Conservation (phyloP, 2,329 filamentous ascomycete species). For the Penicillium sp. region DNA sequence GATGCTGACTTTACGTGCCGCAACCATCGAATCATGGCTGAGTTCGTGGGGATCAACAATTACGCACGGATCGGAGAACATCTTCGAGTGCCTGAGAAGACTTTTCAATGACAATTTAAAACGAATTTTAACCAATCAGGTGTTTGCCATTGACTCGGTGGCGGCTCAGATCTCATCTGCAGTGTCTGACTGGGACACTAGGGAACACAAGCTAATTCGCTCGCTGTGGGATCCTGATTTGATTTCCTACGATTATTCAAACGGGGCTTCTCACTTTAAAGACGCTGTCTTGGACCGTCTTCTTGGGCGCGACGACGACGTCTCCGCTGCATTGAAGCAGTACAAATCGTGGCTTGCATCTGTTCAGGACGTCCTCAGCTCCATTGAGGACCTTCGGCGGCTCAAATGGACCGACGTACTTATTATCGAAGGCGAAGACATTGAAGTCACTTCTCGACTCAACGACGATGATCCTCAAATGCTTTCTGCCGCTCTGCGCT, state of each 20-base stretch:
- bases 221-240: conserved; percentile 64
- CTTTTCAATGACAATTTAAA: conserved; percentile 64
- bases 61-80: conserved; percentile 48
- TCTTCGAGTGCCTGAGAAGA: conserved; percentile 63
- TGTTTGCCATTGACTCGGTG: conserved; percentile 59
- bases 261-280: conserved; percentile 63
- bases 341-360: conserved; percentile 70
- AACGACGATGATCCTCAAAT: conserved; percentile 65
- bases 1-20: conserved; percentile 63
- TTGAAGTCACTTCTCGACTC: conserved; percentile 43
- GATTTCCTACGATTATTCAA: conserved; percentile 59
- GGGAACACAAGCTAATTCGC: conserved; percentile 45
- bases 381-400: conserved; percentile 31
- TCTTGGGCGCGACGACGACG: conserved; percentile 64
- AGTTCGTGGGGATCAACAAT: conserved; percentile 58
- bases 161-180: conserved; percentile 58
- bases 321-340: conserved; percentile 55
- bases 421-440: conserved; percentile 36
- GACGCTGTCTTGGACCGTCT: conserved; percentile 62
- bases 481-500: conserved; percentile 55
- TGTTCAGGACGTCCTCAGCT: conserved; percentile 48
- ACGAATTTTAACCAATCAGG: conserved; percentile 57
- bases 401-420: conserved; percentile 34
- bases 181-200: conserved; percentile 55
- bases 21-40: conserved; percentile 70